phyloP scores from a whole-genome alignment of 345 rosid genomes.

The Barbarea vulgaris region DNA sequence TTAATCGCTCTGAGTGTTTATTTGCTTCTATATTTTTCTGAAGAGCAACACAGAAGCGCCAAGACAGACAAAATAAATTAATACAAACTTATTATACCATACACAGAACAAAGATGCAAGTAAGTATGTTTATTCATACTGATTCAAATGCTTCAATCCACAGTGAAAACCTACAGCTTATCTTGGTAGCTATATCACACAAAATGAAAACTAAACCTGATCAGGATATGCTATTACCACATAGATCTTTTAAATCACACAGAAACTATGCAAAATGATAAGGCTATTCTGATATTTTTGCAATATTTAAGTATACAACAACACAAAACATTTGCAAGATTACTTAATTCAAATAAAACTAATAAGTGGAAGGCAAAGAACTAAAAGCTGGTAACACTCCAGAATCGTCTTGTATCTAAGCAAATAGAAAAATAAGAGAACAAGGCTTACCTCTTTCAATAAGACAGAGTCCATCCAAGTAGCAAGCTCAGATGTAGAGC shows the following conservation, averaged over 20 bases:
- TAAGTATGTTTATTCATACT: neutral
- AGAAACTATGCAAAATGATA: neutral
- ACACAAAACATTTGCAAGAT: neutral
- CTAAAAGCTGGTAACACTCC: neutral
- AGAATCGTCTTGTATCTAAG: neutral
- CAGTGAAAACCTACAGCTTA: constrained; percentile 8
- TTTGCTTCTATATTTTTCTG: constrained; percentile 25
- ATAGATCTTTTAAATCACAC: neutral
- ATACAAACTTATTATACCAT: neutral
- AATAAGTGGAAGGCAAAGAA: neutral
- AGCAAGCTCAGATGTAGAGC: constrained; percentile 43
- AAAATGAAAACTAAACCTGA: neutral
- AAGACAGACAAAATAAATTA: neutral
- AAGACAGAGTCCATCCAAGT: constrained; percentile 58
- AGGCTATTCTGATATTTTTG: neutral
- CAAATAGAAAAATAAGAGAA: neutral
- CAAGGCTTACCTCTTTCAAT: constrained; percentile 60
- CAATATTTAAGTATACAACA: neutral
- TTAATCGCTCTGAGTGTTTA: constrained; percentile 24
- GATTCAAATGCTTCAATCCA: constrained; percentile 24
- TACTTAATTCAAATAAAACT: neutral
- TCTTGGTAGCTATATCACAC: neutral
- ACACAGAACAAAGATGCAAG: constrained; percentile 5
- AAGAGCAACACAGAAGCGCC: neutral
- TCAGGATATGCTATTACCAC: constrained; percentile 12